phyloP scores from a whole-genome alignment of 1,284 basidiomycete species.

The Trametes polyzona region DNA sequence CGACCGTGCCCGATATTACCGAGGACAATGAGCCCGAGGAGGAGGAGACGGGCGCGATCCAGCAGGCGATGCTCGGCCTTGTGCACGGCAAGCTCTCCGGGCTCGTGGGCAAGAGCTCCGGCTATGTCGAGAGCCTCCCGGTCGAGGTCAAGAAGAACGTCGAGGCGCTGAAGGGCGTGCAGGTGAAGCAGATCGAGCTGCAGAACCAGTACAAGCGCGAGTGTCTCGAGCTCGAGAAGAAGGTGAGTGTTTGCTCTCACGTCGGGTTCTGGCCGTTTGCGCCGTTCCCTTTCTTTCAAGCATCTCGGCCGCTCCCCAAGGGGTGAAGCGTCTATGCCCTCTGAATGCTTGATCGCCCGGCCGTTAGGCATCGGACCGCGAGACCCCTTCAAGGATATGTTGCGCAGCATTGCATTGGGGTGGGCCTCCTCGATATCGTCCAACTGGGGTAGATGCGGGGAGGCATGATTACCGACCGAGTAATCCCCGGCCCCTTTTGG shows the following conservation, averaged over 20 bases:
- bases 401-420: too few relatives aligned
- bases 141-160: slow-evolving; percentile 83
- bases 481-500: neutral
- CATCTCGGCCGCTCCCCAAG: too few relatives aligned
- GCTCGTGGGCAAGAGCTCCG: slow-evolving; percentile 81
- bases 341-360: neutral
- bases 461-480: neutral
- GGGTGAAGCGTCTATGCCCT: too few relatives aligned
- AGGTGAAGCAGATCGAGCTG: slow-evolving; percentile 91
- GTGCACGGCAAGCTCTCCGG: slow-evolving; percentile 68
- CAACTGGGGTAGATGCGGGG: neutral
- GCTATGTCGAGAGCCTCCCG: slow-evolving; percentile 88
- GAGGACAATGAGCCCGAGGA: slow-evolving; percentile 66
- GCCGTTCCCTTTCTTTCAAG: neutral
- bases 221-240: slow-evolving; percentile 96
- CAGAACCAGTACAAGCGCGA: slow-evolving; percentile 97
- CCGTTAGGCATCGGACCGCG: neutral
- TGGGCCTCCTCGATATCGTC: neutral
- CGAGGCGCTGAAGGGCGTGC: slow-evolving; percentile 93
- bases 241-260: slow-evolving; percentile 57
- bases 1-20: slow-evolving; percentile 70
- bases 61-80: slow-evolving; percentile 59
- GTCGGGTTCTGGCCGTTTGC: neutral
- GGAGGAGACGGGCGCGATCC: slow-evolving; percentile 46
- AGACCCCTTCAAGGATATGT: neutral